Base-by-base conservation (phyloP, 1,139 yeast species). In the Kazachstania sp. region DNA sequence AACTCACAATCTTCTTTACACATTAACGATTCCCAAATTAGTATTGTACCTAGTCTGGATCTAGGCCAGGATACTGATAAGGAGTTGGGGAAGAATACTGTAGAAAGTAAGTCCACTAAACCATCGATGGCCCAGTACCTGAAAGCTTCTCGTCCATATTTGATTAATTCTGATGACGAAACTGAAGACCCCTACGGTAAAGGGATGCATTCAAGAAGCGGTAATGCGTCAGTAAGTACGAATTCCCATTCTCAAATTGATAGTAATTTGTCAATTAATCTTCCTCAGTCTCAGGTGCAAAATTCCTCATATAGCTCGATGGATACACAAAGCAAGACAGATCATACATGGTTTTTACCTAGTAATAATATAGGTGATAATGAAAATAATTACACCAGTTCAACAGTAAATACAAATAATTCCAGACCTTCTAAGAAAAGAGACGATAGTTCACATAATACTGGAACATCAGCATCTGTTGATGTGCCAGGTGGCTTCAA, bases 41-140 rank as follows among this genome's bases (percentile, higher is more conserved):
- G 43, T 29, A 18, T 40, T 18, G 37, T 40, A 20, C 43, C 43
- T 31, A 40, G 43, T 32, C 20, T 40, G 20, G 43, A 40, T 16
- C 15, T 40, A 2, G 43, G 43, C 9, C 23, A 13, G 8, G 36
- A 30, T 6, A 13, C 13, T 30, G 13, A 30, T 12, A 30, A 30
- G 13, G 15, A 8, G 11, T 9, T n/a, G 15, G 15, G 13, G 34
- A 30, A 30, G 13, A 30, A 30, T 30, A 7, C 6, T 23, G 28
- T 4, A 23, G 28, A 23, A 23, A 23, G 15, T 30, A 23, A 23
- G 28, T 4, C 28, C 8, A 23, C 28, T 11, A 28, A 31, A 19
- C 42, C 35, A 5, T 40, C 43, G 12, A 49, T 55, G 52, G 57
- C 58, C 7, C 52, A 53, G 34, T 49, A 53, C 39, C n/a, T 54